Base-by-base conservation (phyloP, 495 filamentous ascomycete species). In the Xylaria grammica region DNA sequence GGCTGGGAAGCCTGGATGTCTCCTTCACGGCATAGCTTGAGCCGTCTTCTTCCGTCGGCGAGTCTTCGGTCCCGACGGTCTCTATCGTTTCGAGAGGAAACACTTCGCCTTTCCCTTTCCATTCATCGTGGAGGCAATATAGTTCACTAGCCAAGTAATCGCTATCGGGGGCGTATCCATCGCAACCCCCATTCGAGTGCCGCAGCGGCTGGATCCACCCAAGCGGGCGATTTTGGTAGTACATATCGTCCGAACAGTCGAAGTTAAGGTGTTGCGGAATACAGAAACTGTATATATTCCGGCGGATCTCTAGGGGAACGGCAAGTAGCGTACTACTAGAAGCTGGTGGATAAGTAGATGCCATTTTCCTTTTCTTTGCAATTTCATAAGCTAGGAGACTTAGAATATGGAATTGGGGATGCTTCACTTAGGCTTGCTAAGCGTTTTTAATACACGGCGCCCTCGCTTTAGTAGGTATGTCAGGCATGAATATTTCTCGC, bases 231-330 rank as follows among this genome's bases (percentile, higher is more conserved):
- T 61, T 61, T 27, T 61, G 44, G 34, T 61, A 61, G 44, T 50
- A 61, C 58, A 61, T 61, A 8, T 61, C 44, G 6, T 36, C 48
- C 4, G 58, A 50, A 29, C 32, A 61, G 29, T 48, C 34, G 19
- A 61, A 61, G 6, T 32, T 48, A 26, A 61, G 42, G 44, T 61
- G 7, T 6, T 61, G 42, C 44, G 58, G 58, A 26, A 61, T 50
- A 51, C 58, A 61, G 27, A 61, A 61, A n/a, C 58, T 19, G 44
- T 61, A 61, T 24, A 61, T 51, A 24, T 26, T 19, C 27, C 48
- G 44, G 46, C 58, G 58, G 5, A 61, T 24, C 45, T 61, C 58
- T 11, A 61, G 29, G 20, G 58, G 58, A n/a, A 51, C 24, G 10
- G 44, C 15, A 7, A 61, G 44, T 1, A 61, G 38, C 30, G 24